Evolutionary conservation across 2,329 filamentous ascomycete genomes (phyloP).

Genomic region (Colletotrichum higginsianum): DNA sequence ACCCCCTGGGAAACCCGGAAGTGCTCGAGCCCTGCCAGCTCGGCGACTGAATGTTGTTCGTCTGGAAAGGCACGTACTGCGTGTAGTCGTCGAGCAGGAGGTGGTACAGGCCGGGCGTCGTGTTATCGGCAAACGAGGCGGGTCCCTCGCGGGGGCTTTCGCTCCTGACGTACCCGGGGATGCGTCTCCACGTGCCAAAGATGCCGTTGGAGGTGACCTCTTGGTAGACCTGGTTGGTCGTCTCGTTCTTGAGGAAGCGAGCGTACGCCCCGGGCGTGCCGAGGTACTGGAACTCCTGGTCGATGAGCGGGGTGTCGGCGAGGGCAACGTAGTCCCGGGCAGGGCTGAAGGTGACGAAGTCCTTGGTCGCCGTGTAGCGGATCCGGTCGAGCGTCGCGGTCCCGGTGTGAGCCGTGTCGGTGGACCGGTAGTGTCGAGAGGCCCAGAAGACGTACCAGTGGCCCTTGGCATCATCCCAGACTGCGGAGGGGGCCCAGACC

Average conservation of each 20-base stretch:
- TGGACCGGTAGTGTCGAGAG: conserved; percentile 58
- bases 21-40: conserved; percentile 56
- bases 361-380: conserved; percentile 65
- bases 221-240: conserved; percentile 62
- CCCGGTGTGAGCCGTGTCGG: conserved; percentile 62
- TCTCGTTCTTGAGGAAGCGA: conserved; percentile 67
- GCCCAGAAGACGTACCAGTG: conserved; percentile 67
- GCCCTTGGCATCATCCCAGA: conserved; percentile 52
- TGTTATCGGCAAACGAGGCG: conserved; percentile 55
- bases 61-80: conserved; percentile 62
- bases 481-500: conserved; percentile 56
- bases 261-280: conserved; percentile 57
- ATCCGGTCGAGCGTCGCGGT: conserved; percentile 57
- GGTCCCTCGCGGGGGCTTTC: conserved; percentile 47
- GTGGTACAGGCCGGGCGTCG: conserved; percentile 53
- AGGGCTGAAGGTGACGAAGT: conserved; percentile 64
- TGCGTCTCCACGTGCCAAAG: conserved; percentile 63
- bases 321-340: conserved; percentile 61
- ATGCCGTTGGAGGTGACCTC: conserved; percentile 61
- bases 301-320: conserved; percentile 61
- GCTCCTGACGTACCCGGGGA: conserved; percentile 53
- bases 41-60: conserved; percentile 54
- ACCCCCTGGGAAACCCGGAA: conserved; percentile 56
- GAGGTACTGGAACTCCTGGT: conserved; percentile 63
- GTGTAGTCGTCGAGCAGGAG: conserved; percentile 62